Evolutionary conservation across 768 basidiomycete species (phyloP).

Genomic region (Lactarius tabidus): DNA sequence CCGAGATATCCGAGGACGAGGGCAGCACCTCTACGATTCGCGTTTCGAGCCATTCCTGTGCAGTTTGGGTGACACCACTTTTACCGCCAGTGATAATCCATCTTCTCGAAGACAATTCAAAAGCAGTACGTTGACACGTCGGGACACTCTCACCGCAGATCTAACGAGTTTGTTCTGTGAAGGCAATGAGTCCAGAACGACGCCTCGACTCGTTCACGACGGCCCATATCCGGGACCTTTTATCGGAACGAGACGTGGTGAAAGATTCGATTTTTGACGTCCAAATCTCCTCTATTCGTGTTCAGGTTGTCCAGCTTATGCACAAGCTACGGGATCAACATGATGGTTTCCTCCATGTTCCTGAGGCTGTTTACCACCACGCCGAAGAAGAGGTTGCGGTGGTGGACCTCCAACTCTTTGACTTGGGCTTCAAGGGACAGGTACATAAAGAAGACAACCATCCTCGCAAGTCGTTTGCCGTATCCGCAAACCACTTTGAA

Average conservation of each 20-base stretch:
- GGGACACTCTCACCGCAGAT: background rate
- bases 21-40: constrained; percentile 12
- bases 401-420: constrained; percentile 14
- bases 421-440: constrained; percentile 18
- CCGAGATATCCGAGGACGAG: constrained; percentile 36
- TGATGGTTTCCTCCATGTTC: background rate
- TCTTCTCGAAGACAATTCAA: constrained; percentile 17
- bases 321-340: background rate
- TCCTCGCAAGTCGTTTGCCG: constrained; percentile 14
- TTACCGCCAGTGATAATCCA: constrained; percentile 16
- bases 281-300: constrained; percentile 14
- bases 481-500: background rate
- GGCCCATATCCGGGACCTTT: constrained; percentile 17
- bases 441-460: constrained; percentile 7
- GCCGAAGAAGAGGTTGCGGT: constrained; percentile 7
- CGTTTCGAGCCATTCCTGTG: constrained; percentile 3
- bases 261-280: constrained; percentile 16
- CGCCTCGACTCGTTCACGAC: constrained; percentile 12
- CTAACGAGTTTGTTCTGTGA: background rate
- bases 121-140: constrained; percentile 9
- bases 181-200: constrained; percentile 18
- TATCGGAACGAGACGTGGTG: background rate
- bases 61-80: constrained; percentile 22
- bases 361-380: background rate
- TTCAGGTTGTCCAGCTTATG: constrained; percentile 13